Percentiles rank a stretch among this genome's conserved stretches.
Evolutionary conservation across 73 alveolate species (phyloP).

Genomic region (Stentor coeruleus): DNA sequence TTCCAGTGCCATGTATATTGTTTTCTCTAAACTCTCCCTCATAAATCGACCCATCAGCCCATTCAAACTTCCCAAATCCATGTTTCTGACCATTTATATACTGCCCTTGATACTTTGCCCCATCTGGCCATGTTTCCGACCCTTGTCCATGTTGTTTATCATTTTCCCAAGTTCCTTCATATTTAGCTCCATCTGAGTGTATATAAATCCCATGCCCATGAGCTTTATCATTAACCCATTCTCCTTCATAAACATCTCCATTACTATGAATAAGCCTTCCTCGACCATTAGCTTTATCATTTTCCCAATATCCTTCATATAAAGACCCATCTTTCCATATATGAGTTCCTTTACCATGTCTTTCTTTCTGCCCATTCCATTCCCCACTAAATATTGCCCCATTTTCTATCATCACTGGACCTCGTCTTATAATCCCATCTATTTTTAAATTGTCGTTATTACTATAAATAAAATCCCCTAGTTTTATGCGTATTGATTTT

Average conservation of each 20-base stretch:
- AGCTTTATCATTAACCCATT: constrained; percentile 13
- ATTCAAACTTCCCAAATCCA: constrained; percentile 35
- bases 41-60: constrained; percentile 42
- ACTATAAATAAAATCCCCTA: not conserved
- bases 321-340: constrained; percentile 13
- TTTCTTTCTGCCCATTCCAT: not conserved
- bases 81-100: constrained; percentile 30
- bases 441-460: constrained; percentile 31
- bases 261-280: constrained; percentile 4
- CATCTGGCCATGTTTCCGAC: constrained; percentile 33
- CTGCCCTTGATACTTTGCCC: constrained; percentile 23
- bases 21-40: constrained; percentile 57
- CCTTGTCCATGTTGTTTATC: constrained; percentile 32
- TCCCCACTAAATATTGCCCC: constrained; percentile 7
- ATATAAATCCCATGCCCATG: constrained; percentile 11
- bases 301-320: constrained; percentile 5
- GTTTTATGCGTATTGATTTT: not conserved
- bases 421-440: too few relatives aligned
- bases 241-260: constrained; percentile 25
- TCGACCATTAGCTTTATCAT: constrained; percentile 12
- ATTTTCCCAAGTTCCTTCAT: constrained; percentile 7
- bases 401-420: constrained; percentile 18
- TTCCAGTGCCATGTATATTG: constrained; percentile 61
- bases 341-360: constrained; percentile 15
- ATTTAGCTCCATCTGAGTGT: constrained; percentile 17